Percentiles rank a stretch among this genome's conserved stretches.
These are phyloP conservation scores for Blastobotrys capitulatus DNA, from an alignment of 1,139 yeast genomes.

Conservation along the genomic window DNA sequence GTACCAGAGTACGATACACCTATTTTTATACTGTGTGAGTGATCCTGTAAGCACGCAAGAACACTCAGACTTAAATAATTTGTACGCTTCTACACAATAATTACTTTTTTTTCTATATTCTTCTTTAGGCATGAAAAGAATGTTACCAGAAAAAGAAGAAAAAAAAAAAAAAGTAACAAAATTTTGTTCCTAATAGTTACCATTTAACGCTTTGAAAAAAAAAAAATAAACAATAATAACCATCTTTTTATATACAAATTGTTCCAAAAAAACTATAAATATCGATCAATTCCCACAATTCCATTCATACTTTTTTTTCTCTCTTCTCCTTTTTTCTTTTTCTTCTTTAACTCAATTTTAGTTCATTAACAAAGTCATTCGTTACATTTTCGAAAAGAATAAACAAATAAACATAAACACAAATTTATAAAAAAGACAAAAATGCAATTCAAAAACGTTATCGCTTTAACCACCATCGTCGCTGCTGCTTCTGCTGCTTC, in stretches of 20 bases:
- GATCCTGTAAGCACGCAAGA: too few species aligned
- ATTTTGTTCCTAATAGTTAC: too few species aligned
- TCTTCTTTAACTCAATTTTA: neutral
- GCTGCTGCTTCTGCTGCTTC: constrained; percentile 44
- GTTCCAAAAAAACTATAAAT: constrained; percentile 1
- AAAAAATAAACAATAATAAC: too few species aligned
- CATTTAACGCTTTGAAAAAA: too few species aligned
- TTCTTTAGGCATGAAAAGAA: neutral
- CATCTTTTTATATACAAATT: too few species aligned
- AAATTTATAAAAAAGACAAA: constrained; percentile 9
- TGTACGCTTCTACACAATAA: too few species aligned
- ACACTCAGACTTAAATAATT: too few species aligned
- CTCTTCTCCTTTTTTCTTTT: neutral
- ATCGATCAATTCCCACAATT: constrained; percentile 1
- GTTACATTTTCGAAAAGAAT: constrained; percentile 4
- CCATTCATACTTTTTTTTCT: neutral
- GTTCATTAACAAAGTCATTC: neutral
- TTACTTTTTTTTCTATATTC: too few species aligned
- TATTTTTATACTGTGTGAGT: too few species aligned
- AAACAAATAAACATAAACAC: constrained; percentile 16
- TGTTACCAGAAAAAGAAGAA: neutral
- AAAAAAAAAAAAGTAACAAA: neutral
- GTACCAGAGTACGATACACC: too few species aligned
- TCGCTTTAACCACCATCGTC: constrained; percentile 40
- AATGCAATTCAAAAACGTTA: constrained; percentile 60